Evolutionary conservation across 495 filamentous ascomycete species (phyloP), one percentile per base, ranked within the genome.

Genomic region (Cenococcum geophilum): DNA sequence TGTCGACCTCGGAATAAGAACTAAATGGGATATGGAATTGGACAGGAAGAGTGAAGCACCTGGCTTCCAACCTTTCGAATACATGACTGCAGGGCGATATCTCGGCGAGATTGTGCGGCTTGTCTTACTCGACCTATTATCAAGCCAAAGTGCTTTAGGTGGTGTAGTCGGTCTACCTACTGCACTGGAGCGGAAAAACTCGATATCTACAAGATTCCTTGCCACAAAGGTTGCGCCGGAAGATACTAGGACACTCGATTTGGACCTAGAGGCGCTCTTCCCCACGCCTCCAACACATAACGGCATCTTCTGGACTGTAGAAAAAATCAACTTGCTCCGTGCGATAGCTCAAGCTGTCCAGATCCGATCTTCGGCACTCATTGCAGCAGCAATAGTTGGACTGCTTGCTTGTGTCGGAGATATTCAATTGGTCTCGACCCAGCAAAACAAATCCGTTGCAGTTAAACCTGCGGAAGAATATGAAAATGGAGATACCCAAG

Each of bases 31-130:
- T 66, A 61, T 71, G 1, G 73, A 78, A 58, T 76, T 95, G 14
- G 87, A 91, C 62, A 65, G 63, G 9, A 80, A 81, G 11, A 84
- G 84, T 68, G 83, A 88, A 67, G 79, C 79, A 0, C 88, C 89
- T 0, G 89, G 89, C 0, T 92, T 92, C 67, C 88, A 92, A 68
- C 89, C 89, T 0, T 85, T 92, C 57, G 89, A 95, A 73, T 91
- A 92, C 71, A 89, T 95, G 87, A 91, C 88, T 0, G 82, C 86
- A 18, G 89, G 89, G 0, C 80, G 89, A 18, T 95, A 95, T 68
- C 79, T 95, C 16, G 89, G 89, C 49, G 89, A 92, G 76, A 78
- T 95, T n/a, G 85, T 83, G 25, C 81, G 89, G 10, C 69, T 92
- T 5, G 83, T 89, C 21, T 78, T 87, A 45, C 73, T 86, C 34